phyloP scores from a whole-genome alignment of 257 asterid genomes.

The Orobanche coerulescens region DNA sequence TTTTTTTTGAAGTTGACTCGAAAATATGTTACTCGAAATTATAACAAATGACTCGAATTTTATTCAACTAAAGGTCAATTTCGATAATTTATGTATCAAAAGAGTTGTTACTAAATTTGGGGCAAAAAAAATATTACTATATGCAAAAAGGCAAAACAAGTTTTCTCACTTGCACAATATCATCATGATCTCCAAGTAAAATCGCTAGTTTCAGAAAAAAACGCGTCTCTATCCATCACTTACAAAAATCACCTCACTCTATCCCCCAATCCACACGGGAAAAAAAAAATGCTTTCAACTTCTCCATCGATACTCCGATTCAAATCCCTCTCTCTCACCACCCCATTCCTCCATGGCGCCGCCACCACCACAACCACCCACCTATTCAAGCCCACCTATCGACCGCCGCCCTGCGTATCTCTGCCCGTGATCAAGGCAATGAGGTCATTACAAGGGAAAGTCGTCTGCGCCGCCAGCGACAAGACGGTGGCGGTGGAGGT shows the following conservation, averaged over 20 bases:
- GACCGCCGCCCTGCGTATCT: slow-evolving; percentile 24
- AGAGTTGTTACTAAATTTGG: too few relatives aligned
- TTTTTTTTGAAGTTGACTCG: too few relatives aligned
- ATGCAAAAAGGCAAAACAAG: too few relatives aligned
- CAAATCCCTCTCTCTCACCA: slow-evolving; percentile 46
- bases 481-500: slow-evolving; percentile 91
- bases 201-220: neutral
- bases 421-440: slow-evolving; percentile 59
- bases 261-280: slow-evolving; percentile 18
- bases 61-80: too few relatives aligned
- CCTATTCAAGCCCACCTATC: slow-evolving; percentile 33
- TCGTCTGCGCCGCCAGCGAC: slow-evolving; percentile 73
- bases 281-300: slow-evolving; percentile 40
- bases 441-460: slow-evolving; percentile 63
- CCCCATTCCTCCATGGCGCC: slow-evolving; percentile 73
- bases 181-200: neutral
- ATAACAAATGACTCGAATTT: too few relatives aligned
- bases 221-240: slow-evolving; percentile 17
- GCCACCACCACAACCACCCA: slow-evolving; percentile 34
- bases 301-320: slow-evolving; percentile 47
- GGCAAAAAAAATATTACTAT: too few relatives aligned
- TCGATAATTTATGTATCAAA: too few relatives aligned
- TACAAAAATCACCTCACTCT: neutral
- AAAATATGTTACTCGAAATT: too few relatives aligned
- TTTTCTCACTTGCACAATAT: too few relatives aligned